These are phyloP conservation scores for Cynara cardunculus DNA, from an alignment of 129 eudicot genomes.

Conservation along the genomic window DNA sequence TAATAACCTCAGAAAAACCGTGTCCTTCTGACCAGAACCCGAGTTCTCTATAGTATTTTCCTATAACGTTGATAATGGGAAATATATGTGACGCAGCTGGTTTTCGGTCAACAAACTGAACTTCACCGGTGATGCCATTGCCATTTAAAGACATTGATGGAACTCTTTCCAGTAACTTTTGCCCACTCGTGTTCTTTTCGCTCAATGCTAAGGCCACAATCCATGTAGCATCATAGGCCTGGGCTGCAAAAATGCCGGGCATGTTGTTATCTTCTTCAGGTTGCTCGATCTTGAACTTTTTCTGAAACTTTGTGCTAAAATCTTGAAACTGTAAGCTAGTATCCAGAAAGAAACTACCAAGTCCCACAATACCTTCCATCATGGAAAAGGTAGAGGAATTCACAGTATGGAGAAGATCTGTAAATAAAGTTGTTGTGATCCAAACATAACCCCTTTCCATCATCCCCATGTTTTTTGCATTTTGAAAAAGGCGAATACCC, in stretches of 20 bases:
- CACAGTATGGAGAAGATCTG: conserved; percentile 35
- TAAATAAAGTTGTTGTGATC: conserved; percentile 40
- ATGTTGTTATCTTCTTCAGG: conserved; percentile 33
- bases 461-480: conserved; percentile 45
- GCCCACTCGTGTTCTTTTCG: neutral
- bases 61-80: conserved; percentile 43
- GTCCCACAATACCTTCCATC: conserved; percentile 65
- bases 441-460: conserved; percentile 53
- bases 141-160: neutral
- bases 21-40: conserved; percentile 49
- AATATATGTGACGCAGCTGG: conserved; percentile 7
- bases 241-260: conserved; percentile 40
- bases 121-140: conserved; percentile 29
- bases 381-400: conserved; percentile 27
- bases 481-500: conserved; percentile 35
- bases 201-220: conserved; percentile 25
- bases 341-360: conserved; percentile 35
- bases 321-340: conserved; percentile 11
- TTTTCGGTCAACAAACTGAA: conserved; percentile 17
- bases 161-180: neutral
- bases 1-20: conserved; percentile 33
- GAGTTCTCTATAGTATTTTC: conserved; percentile 39
- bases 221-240: conserved; percentile 42
- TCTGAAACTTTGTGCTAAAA: conserved; percentile 31
- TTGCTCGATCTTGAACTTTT: conserved; percentile 21